Evolutionary conservation across 192 early-diverging fungal genomes (phyloP), one percentile per base, ranked within the genome.

Genomic region (Backusella westeae): DNA sequence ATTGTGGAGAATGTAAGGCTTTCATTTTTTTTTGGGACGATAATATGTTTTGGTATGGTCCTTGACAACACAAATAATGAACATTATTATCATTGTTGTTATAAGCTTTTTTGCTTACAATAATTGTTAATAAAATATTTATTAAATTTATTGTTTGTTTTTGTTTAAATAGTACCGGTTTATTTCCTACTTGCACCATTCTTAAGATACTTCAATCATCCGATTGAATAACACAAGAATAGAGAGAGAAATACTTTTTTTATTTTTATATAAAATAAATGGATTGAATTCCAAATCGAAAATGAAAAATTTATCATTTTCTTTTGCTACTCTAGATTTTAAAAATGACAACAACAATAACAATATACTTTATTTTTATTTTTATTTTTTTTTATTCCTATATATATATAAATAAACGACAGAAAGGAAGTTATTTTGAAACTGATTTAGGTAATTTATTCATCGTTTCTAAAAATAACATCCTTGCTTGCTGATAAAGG

Each of bases 41-140:
- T 68, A 36, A 36, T 68, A 68, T 36, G 34, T 34, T 68, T 67
- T 38, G 67, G 67, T 68, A 68, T 68, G 67, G 17, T 68, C 26
- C 19, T 52, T 63, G 21, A 26, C 53, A n/a, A 21, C 63, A 74
- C 56, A 52, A 65, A 39, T 63, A 34, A 59, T 21, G 66, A 49
- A 59, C 21, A 63, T 49, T 38, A 26, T 74, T 36, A 34, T 38
- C 34, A 42, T 59, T 39, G 2, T 65, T 59, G 23, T 59, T 36
- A 38, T 38, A 23, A 23, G 52, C 72, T 63, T 36, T 65, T 32
- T 65, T 34, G 21, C 29, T 63, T n/a, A 53, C 72, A 38, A 41
- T 35, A 53, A 19, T n/a, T n/a, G n/a, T 53, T 32, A 53, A 8
- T 53, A 53, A 53, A 53, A 53, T 53, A 53, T 53, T 19, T 53